Evolutionary conservation across 2,329 filamentous ascomycete species (phyloP).

Genomic region (Colletotrichum echinochloae): DNA sequence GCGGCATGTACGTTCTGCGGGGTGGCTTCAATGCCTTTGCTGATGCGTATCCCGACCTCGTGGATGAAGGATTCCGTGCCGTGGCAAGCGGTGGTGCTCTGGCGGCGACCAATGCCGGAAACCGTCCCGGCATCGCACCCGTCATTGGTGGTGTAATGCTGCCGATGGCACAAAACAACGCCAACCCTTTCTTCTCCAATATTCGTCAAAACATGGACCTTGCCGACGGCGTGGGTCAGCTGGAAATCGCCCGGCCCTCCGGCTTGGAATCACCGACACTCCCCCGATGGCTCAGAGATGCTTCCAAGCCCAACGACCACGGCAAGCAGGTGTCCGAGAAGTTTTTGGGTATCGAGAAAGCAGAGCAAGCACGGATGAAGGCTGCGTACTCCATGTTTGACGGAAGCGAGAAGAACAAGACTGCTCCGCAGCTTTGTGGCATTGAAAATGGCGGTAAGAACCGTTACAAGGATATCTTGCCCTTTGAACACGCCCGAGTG

Average conservation of each 20-base stretch:
- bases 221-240: conserved; percentile 90
- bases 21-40: conserved; percentile 86
- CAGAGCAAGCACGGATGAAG: conserved; percentile 93
- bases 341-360: conserved; percentile 85
- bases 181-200: conserved; percentile 94
- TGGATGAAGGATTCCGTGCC: conserved; percentile 64
- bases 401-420: conserved; percentile 47
- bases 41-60: conserved; percentile 70
- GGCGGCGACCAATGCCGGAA: conserved; percentile 59
- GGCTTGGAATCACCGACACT: conserved; percentile 65
- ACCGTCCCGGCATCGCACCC: conserved; percentile 66
- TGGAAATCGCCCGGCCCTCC: conserved; percentile 64
- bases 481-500: conserved; percentile 93
- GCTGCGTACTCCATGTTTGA: conserved; percentile 71
- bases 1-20: conserved; percentile 78
- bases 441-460: conserved; percentile 97
- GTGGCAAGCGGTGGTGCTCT: conserved; percentile 52
- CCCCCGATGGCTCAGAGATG: conserved; percentile 82
- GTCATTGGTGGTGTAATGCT: conserved; percentile 92
- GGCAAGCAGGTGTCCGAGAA: conserved; percentile 85
- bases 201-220: conserved; percentile 98
- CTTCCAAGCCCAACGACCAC: conserved; percentile 74
- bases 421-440: conserved; percentile 76
- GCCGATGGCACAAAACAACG: conserved; percentile 74
- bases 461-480: conserved; percentile 96